Conservation (phyloP, 495 filamentous ascomycete species). For the Aspergillus indologenus region DNA sequence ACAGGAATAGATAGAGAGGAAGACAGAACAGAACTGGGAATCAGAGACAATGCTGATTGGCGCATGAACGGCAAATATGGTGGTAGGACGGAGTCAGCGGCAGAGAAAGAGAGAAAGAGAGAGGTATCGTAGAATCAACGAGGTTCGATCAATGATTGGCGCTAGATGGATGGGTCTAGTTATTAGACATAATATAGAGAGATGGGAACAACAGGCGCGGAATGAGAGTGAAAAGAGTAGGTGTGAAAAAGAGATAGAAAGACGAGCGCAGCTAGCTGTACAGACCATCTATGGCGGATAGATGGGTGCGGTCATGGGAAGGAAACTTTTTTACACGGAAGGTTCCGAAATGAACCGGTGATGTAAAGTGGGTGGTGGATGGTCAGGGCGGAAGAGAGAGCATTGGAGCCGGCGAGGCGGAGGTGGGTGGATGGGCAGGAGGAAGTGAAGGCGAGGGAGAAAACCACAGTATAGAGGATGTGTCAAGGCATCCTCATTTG, state of each 20-base stretch:
- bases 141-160: background rate
- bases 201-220: background rate
- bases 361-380: constrained; percentile 6
- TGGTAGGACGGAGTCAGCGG: no score
- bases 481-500: constrained; percentile 20
- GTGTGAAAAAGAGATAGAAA: constrained; percentile 10
- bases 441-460: background rate
- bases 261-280: constrained; percentile 17
- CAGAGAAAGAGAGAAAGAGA: background rate
- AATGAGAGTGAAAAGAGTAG: background rate
- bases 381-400: background rate
- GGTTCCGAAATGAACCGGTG: background rate
- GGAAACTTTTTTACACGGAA: constrained; percentile 1
- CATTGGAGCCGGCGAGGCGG: background rate
- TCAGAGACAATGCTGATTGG: background rate
- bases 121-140: background rate
- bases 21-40: background rate
- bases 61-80: background rate
- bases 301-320: background rate
- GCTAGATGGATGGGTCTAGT: background rate
- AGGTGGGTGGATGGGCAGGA: background rate
- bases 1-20: background rate
- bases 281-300: background rate
- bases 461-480: no score
- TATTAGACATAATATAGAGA: background rate